Evolutionary conservation across 2,329 filamentous ascomycete genomes (phyloP).

Genomic region (Onygenales sp.): DNA sequence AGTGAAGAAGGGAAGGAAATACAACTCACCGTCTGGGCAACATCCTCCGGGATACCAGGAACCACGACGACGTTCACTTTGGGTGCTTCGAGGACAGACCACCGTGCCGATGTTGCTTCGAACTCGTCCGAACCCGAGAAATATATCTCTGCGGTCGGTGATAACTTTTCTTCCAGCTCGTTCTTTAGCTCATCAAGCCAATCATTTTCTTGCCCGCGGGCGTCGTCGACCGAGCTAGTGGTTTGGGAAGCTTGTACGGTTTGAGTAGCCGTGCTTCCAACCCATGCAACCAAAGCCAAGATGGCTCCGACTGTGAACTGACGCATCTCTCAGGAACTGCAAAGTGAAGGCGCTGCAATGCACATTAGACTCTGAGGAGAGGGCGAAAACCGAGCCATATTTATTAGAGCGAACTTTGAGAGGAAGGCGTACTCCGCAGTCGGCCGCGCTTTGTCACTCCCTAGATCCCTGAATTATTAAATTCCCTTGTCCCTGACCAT

Average conservation of each 20-base stretch:
- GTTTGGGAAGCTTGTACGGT: neutral
- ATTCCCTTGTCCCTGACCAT: no score
- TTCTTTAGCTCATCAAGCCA: constrained; percentile 2
- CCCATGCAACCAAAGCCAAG: constrained; percentile 19
- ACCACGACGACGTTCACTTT: constrained; percentile 39
- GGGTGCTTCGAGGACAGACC: constrained; percentile 39
- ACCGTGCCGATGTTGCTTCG: constrained; percentile 29
- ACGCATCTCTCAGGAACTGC: constrained; percentile 3
- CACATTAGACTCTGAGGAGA: neutral
- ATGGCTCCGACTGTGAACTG: constrained; percentile 11
- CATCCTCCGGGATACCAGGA: constrained; percentile 40
- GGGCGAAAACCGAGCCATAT: neutral
- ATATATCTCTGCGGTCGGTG: constrained; percentile 33
- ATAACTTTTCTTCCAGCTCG: constrained; percentile 20
- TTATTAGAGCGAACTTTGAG: neutral
- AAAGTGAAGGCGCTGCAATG: neutral
- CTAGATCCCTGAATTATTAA: no score
- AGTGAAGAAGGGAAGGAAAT: neutral
- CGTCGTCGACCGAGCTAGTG: constrained; percentile 5
- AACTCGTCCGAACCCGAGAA: constrained; percentile 35
- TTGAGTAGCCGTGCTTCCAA: constrained; percentile 10
- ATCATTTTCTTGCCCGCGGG: constrained; percentile 8
- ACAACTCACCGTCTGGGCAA: constrained; percentile 36
- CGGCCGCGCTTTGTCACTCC: neutral
- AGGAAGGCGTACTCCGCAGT: neutral